phyloP scores from a whole-genome alignment of 169 alveolate genomes.

The Plasmodium berghei region DNA sequence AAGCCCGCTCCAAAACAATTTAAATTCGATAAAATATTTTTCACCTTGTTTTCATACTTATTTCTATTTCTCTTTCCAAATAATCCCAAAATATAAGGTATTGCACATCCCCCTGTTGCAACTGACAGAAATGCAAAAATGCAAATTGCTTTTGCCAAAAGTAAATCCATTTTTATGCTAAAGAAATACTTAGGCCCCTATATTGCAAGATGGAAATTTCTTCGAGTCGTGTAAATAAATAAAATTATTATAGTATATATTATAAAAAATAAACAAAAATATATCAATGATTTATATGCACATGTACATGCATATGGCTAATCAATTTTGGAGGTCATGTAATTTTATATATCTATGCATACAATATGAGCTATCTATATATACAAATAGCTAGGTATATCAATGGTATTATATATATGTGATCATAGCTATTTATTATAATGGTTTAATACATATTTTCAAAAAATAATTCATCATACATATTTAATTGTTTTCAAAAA shows the following conservation, averaged over 20 bases:
- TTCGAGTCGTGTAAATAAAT: background rate
- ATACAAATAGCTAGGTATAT: too few species aligned
- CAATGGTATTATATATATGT: too few species aligned
- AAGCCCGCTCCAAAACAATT: constrained; percentile 74
- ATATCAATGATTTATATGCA: too few species aligned
- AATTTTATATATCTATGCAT: too few species aligned
- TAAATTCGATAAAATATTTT: constrained; percentile 28
- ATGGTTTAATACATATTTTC: background rate
- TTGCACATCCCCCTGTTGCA: constrained; percentile 54
- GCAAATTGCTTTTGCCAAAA: constrained; percentile 53
- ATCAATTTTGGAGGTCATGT: too few species aligned
- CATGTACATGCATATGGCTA: too few species aligned
- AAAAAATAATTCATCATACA: background rate
- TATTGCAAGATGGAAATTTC: background rate
- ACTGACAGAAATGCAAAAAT: constrained; percentile 39
- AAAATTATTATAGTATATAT: too few species aligned
- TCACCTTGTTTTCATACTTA: constrained; percentile 17
- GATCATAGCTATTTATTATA: too few species aligned
- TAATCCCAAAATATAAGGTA: constrained; percentile 42
- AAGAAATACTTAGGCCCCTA: background rate
- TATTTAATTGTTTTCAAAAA: background rate
- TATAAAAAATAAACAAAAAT: too few species aligned
- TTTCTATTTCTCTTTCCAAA: constrained; percentile 20
- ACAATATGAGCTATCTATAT: too few species aligned
- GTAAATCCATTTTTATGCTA: constrained; percentile 33